These are phyloP conservation scores for Leccinellum rugosiceps DNA, from an alignment of 768 basidiomycete species.

Conservation along the genomic window DNA sequence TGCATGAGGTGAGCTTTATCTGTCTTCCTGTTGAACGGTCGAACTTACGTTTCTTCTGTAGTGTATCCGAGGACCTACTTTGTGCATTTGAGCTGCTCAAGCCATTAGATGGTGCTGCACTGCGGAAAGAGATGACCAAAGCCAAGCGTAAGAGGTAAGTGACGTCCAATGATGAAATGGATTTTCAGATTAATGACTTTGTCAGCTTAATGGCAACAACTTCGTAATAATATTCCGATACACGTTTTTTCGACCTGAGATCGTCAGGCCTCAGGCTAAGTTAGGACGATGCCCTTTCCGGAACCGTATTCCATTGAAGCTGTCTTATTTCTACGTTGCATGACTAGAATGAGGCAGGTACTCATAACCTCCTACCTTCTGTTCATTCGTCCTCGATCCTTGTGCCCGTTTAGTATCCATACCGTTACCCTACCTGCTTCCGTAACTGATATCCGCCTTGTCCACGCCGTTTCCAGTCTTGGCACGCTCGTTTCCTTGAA, in stretches of 20 bases:
- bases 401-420: constrained; percentile 19
- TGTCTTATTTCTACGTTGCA: constrained; percentile 20
- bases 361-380: constrained; percentile 24
- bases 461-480: constrained; percentile 16
- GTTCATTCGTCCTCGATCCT: constrained; percentile 15
- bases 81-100: constrained; percentile 98
- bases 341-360: constrained; percentile 27
- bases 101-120: constrained; percentile 88
- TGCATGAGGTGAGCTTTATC: constrained; percentile 74
- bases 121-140: constrained; percentile 98
- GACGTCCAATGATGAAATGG: neutral
- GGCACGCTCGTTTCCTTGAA: constrained; percentile 26
- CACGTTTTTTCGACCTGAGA: constrained; percentile 3
- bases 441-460: constrained; percentile 29
- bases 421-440: constrained; percentile 28
- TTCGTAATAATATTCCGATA: constrained; percentile 17
- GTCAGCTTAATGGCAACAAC: constrained; percentile 35
- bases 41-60: constrained; percentile 30
- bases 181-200: neutral
- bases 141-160: constrained; percentile 92
- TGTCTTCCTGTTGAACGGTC: neutral
- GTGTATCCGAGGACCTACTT: constrained; percentile 94
- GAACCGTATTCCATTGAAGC: constrained; percentile 19
- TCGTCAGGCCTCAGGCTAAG: constrained; percentile 2
- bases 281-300: constrained; percentile 4